Percentiles rank a stretch among this genome's conserved stretches.
Evolutionary conservation across 1,284 basidiomycete species (phyloP).

Genomic region (Ganoderma boninense): DNA sequence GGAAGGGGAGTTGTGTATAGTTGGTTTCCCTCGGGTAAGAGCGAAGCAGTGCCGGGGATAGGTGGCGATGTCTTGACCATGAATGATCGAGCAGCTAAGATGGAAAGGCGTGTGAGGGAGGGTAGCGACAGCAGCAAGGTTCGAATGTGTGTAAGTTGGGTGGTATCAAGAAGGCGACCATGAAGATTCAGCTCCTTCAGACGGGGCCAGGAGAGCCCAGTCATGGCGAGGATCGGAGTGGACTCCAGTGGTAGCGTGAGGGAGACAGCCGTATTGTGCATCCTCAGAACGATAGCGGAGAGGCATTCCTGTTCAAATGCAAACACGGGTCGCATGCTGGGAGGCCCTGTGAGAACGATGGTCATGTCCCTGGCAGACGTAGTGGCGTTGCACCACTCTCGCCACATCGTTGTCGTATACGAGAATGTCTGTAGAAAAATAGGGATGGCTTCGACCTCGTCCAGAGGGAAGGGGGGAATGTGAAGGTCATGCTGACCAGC

Average conservation of each 20-base stretch:
- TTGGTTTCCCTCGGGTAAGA: not conserved
- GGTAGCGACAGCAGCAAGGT: not conserved
- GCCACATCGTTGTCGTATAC: not conserved
- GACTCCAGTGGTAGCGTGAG: not conserved
- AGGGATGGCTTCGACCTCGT: not conserved
- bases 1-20: not conserved
- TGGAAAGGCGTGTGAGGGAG: not conserved
- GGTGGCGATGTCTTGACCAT: not conserved
- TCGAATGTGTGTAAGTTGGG: not conserved
- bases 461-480: not conserved
- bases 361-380: not conserved
- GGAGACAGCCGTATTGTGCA: not conserved
- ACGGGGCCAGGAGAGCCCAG: not conserved
- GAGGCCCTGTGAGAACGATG: not conserved
- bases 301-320: not conserved
- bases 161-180: not conserved
- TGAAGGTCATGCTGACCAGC: not conserved
- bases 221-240: not conserved
- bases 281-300: not conserved
- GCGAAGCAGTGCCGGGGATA: not conserved
- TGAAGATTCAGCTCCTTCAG: not conserved
- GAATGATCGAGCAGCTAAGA: not conserved
- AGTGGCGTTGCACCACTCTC: not conserved
- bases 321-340: not conserved
- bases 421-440: not conserved